phyloP scores from a whole-genome alignment of 352 stramenopile genomes.

The Phytophthora hibernalis region DNA sequence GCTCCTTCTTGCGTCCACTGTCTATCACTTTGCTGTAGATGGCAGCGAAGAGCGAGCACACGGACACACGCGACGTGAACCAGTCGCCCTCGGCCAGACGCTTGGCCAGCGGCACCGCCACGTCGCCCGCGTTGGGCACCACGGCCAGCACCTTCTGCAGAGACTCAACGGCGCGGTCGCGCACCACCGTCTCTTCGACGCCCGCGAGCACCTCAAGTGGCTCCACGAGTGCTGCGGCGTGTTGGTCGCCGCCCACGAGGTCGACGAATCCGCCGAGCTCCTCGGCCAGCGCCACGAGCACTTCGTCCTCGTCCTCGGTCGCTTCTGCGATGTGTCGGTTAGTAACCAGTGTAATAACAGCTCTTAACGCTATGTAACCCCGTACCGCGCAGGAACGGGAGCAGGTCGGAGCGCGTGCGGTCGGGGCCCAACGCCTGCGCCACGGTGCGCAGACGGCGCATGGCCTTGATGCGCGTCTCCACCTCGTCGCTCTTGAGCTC shows the following conservation, averaged over 20 bases:
- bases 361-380: conserved; percentile 14
- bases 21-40: conserved; percentile 75
- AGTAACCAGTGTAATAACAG: conserved; percentile 13
- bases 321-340: conserved; percentile 49
- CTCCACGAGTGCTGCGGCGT: conserved; percentile 80
- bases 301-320: conserved; percentile 95
- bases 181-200: conserved; percentile 95
- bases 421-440: conserved; percentile 91
- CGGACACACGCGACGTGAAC: conserved; percentile 90
- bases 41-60: conserved; percentile 83
- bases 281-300: conserved; percentile 92
- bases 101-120: conserved; percentile 82
- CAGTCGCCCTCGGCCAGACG: conserved; percentile 85
- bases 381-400: conserved; percentile 89
- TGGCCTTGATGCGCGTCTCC: conserved; percentile 94
- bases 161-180: conserved; percentile 81
- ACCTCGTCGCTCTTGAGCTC: conserved; percentile 93
- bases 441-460: conserved; percentile 93
- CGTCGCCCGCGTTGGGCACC: conserved; percentile 63
- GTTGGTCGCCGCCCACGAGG: conserved; percentile 75
- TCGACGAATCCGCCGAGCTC: conserved; percentile 93
- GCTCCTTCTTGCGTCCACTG: conserved; percentile 72
- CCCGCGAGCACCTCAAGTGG: conserved; percentile 92
- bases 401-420: conserved; percentile 78
- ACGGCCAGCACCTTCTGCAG: conserved; percentile 79